These are phyloP conservation scores for Calonectria multiphialidica DNA, from an alignment of 2,329 filamentous ascomycete species.

Conservation along the genomic window DNA sequence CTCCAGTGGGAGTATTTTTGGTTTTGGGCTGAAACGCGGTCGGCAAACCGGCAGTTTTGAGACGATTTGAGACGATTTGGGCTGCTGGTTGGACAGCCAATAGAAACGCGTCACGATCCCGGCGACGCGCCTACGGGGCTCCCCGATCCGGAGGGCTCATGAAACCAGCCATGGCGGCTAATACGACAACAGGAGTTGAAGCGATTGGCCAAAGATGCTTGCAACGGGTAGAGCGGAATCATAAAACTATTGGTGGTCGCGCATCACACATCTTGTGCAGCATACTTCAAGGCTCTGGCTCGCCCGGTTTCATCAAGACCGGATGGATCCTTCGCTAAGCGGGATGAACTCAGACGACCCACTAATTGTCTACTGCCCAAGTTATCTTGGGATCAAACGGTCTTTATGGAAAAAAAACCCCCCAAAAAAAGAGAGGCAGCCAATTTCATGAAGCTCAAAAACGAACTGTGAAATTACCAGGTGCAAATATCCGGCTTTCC, in stretches of 20 bases:
- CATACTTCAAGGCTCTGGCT: neutral
- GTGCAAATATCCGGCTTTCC: too few relatives aligned
- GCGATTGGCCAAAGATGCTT: neutral
- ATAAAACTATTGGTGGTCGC: neutral
- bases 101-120: neutral
- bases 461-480: too few relatives aligned
- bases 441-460: too few relatives aligned
- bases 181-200: neutral
- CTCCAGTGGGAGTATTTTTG: neutral
- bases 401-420: too few relatives aligned
- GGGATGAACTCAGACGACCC: neutral
- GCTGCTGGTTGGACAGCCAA: neutral
- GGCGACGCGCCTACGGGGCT: neutral
- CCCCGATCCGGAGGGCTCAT: neutral
- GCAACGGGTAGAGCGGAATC: neutral
- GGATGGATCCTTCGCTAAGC: neutral
- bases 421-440: neutral
- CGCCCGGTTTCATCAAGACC: neutral
- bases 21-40: neutral
- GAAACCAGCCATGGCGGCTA: neutral
- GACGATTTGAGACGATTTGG: neutral
- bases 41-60: slow-evolving; percentile 11
- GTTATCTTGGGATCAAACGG: neutral
- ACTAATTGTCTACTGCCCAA: neutral
- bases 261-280: neutral